Conservation (phyloP, 208 protist species). For the Angomonas ambiguus region DNA sequence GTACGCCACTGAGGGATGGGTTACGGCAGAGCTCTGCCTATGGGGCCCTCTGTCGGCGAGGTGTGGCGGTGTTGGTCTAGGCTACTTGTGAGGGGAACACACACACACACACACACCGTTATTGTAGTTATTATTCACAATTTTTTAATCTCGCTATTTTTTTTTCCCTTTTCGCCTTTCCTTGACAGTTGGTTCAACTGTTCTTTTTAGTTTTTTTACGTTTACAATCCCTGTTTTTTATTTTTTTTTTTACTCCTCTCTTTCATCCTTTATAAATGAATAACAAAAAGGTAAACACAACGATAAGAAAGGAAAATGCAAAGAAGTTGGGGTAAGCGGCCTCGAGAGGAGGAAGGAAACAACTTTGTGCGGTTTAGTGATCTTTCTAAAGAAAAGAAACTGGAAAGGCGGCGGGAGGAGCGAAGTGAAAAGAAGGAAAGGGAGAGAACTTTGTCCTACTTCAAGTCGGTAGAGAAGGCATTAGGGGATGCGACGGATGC, state of each 20-base stretch:
- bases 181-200: background rate
- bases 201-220: background rate
- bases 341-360: constrained; percentile 7
- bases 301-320: background rate
- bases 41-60: background rate
- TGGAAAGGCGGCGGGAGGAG: constrained; percentile 66
- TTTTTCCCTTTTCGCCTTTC: background rate
- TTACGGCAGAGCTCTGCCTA: background rate
- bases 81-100: background rate
- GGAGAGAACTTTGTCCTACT: constrained; percentile 81
- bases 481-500: constrained; percentile 67
- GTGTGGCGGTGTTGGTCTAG: constrained; percentile 5
- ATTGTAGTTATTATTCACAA: background rate
- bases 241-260: background rate
- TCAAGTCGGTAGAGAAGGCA: constrained; percentile 68
- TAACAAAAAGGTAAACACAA: background rate
- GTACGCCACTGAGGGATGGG: background rate
- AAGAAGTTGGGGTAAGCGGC: constrained; percentile 16
- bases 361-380: constrained; percentile 72
- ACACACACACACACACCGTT: background rate
- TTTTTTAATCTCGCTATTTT: background rate
- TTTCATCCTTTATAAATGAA: background rate
- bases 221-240: background rate
- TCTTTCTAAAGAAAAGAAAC: constrained; percentile 54
- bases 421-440: constrained; percentile 83